Base-by-base conservation (phyloP, 768 basidiomycete species). In the Psilocybe sp. region DNA sequence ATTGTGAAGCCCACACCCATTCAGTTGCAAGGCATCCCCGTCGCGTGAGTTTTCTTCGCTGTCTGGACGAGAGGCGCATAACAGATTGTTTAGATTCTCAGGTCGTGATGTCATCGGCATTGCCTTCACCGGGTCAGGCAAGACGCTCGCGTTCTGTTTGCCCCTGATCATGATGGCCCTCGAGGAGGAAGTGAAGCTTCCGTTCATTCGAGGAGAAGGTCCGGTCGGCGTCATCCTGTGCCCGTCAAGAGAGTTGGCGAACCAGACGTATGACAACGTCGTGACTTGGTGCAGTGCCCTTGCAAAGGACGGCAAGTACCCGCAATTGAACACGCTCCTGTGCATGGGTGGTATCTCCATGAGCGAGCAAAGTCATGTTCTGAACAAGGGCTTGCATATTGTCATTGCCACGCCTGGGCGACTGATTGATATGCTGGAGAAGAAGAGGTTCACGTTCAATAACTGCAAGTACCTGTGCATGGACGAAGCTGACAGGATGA, bases 401-500 rank as follows among this genome's bases (percentile, higher is more conserved):
- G 92, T 97, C 44, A 90, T 98, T 19, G 97, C 97, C 2, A 99
- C 97, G 0, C 97, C 97, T 0, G 97, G 97, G 14, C 81, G 97
- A 45, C 74, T 98, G 46, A 98, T 98, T 54, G 97, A 99, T 68
- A 96, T 99, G 92, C 70, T 99, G 56, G 94, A 97, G 69, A 98
- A 98, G 76, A 90, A 83, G 67, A 80, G 85, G 55, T 90, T 99
- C 60, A 92, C 87, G 5, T 88, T 98, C 64, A 88, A 89, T 53
- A 87, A 86, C 55, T 98, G 95, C 86, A 94, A 92, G 74, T 97
- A 84, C 64, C 72, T 99, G 10, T 98, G 95, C 64, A 94, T 99
- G 92, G 97, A 99, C 69, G 97, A 99, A 70, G 97, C 97, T 0
- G 97, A 99, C 70, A 77, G 97, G 51, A 99, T 99, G 97, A 94